Evolutionary conservation across 768 basidiomycete species (phyloP).

Genomic region (Calocera viscosa): DNA sequence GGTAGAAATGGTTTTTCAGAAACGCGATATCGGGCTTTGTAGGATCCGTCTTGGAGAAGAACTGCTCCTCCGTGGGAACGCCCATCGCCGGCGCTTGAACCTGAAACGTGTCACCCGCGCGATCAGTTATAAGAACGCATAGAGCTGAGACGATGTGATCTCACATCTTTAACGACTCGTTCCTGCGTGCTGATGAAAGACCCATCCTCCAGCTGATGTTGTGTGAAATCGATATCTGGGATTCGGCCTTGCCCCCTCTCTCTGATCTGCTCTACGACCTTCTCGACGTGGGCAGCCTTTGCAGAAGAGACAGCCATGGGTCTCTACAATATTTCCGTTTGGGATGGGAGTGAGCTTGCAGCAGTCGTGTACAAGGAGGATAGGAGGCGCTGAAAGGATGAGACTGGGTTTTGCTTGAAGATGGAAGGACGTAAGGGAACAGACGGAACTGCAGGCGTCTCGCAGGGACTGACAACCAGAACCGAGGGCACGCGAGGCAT

Average conservation of each 20-base stretch:
- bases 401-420: neutral
- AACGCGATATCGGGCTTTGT: constrained; percentile 91
- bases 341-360: neutral
- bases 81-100: constrained; percentile 96
- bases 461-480: neutral
- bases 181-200: constrained; percentile 84
- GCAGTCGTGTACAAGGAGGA: neutral
- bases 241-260: constrained; percentile 30
- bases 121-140: neutral
- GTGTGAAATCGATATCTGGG: constrained; percentile 75
- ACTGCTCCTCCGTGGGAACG: constrained; percentile 84
- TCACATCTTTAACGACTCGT: constrained; percentile 88
- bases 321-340: neutral
- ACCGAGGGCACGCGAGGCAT: neutral
- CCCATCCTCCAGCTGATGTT: constrained; percentile 87
- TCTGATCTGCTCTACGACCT: constrained; percentile 21
- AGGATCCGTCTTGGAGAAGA: constrained; percentile 70
- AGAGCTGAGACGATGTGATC: constrained; percentile 20
- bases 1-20: constrained; percentile 97
- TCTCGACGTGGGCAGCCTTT: constrained; percentile 19
- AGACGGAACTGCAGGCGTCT: neutral
- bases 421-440: neutral
- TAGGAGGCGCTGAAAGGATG: neutral
- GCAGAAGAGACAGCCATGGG: neutral
- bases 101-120: constrained; percentile 30